Conservation (phyloP, 2,329 filamentous ascomycete genomes). For the Claviceps sp. region DNA sequence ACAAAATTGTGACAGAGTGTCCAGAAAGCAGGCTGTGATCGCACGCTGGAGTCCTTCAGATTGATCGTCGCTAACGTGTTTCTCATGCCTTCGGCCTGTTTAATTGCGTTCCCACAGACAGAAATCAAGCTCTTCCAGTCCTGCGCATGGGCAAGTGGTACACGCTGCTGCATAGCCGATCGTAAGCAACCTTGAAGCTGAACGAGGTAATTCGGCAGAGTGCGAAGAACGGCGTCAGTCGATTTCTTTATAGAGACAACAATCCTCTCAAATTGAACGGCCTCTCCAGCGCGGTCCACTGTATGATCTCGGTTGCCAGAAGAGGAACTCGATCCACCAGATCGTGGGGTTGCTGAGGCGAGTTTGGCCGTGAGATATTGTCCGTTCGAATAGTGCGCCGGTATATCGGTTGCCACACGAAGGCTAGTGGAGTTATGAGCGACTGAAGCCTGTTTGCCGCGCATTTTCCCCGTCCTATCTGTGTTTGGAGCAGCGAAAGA, state of each 20-base stretch:
- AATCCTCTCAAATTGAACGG: conserved; percentile 69
- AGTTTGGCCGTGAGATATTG: conserved; percentile 35
- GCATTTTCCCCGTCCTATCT: conserved; percentile 27
- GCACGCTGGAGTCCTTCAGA: conserved; percentile 67
- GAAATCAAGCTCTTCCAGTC: conserved; percentile 59
- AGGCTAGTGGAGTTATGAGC: conserved; percentile 40
- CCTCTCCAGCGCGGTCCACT: conserved; percentile 59
- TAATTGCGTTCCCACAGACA: conserved; percentile 56
- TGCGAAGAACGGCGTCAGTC: conserved; percentile 58
- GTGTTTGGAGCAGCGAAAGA: conserved; percentile 39
- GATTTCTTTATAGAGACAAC: conserved; percentile 64
- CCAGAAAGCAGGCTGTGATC: conserved; percentile 50
- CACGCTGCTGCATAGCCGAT: conserved; percentile 45
- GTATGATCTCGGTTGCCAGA: conserved; percentile 31
- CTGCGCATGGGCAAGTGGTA: conserved; percentile 45
- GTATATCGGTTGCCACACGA: conserved; percentile 42
- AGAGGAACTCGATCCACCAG: conserved; percentile 65
- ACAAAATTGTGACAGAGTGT: conserved; percentile 64
- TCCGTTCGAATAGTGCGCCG: conserved; percentile 33
- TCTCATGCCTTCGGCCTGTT: conserved; percentile 61
- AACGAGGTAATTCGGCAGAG: conserved; percentile 54
- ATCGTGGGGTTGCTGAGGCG: conserved; percentile 59
- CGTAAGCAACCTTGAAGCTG: conserved; percentile 54
- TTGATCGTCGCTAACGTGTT: conserved; percentile 65
- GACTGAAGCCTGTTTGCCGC: conserved; percentile 23